Conservation (phyloP, 257 asterid genomes). For the Nicotiana undulata region DNA sequence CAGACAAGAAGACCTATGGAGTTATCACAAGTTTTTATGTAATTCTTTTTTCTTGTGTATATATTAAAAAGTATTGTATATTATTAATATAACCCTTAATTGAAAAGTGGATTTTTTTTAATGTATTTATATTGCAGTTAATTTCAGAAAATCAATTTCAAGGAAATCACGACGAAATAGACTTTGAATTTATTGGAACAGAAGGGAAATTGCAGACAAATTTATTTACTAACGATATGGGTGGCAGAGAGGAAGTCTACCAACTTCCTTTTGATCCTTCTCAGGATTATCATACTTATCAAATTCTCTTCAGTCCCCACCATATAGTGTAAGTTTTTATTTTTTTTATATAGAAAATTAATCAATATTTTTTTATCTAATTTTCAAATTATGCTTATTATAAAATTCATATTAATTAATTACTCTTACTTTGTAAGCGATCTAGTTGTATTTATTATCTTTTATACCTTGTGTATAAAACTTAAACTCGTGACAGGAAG, state of each 20-base stretch:
- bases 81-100: background rate
- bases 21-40: background rate
- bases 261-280: conserved; percentile 2
- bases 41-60: background rate
- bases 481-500: no score
- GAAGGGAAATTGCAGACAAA: background rate
- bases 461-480: no score
- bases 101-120: background rate
- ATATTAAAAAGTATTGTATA: no score
- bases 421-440: no score
- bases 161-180: background rate
- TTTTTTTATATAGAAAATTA: no score
- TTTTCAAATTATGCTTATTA: no score
- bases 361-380: no score
- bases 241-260: background rate
- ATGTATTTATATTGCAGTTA: background rate
- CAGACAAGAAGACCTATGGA: background rate
- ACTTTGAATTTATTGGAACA: background rate
- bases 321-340: background rate
- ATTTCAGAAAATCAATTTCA: background rate
- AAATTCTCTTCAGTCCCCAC: background rate
- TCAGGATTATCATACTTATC: background rate
- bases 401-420: no score
- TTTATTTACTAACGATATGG: background rate
- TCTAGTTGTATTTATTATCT: no score